Base-by-base conservation (phyloP, 169 alveolate species). In the Toxoplasma gondii region DNA sequence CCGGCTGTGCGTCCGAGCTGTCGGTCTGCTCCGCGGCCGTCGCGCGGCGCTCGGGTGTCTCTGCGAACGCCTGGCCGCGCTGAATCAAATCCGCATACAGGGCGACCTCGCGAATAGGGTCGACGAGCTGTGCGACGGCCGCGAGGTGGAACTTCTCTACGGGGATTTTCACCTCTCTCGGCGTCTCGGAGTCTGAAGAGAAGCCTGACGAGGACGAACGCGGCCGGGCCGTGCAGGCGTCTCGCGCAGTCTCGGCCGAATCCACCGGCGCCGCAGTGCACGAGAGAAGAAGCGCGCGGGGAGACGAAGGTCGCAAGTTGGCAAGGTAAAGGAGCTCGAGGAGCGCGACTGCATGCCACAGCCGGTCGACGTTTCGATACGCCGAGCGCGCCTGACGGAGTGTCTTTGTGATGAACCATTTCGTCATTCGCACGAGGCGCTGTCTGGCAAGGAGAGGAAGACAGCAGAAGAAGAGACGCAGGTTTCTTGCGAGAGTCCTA, bases 301-400 rank as follows among this genome's bases (percentile, higher is more conserved):
- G 41, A 43, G 84, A n/a, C 45, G 64, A 22, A 27, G 74, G 74
- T 58, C 58, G n/a, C 58, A 24, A 0, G 70, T 88, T 88, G 31
- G 93, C 93, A 31, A 38, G 87, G 45, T 88, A 88, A 69, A 88
- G 70, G 45, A 88, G 93, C 93, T 88, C 84, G 38, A 88, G 87
- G 69, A 88, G 80, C 16, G 86, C 88, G 4, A 44, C 93, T 31
- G 64, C 78, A 29, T 88, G 93, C 93, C 93, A 88, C 83, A 88
- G 81, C 24, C 83, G 81, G 58, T 88, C 92, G 53, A 88, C 83
- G 43, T 45, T 88, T 41, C 83, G 81, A 64, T 88, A 88, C 53
- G 53, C 36, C 12, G 45, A 2, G 22, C 83, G 82, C 81, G 92
- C 45, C 53, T 24, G 53, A 19, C 34, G 19, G 44, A 88, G 64